phyloP scores from a whole-genome alignment of 1,139 yeast species.

The Kodamaea plutei region DNA sequence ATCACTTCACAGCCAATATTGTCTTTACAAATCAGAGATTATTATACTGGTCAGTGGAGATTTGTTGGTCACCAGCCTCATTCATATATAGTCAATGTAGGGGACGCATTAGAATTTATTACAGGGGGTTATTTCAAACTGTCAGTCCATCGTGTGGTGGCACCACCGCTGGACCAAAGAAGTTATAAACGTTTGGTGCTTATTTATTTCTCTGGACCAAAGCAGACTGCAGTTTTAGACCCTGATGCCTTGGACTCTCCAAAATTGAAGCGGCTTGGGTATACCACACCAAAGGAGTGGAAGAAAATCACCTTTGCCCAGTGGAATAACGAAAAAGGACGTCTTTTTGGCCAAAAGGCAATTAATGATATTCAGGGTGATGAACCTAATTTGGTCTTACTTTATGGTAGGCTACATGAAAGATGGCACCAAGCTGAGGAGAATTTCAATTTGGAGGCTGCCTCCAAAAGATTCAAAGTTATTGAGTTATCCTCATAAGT shows the following conservation, averaged over 20 bases:
- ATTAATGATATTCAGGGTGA: constrained; percentile 11
- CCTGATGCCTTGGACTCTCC: constrained; percentile 12
- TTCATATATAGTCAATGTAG: constrained; percentile 21
- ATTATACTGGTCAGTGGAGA: constrained; percentile 21
- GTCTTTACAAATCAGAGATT: constrained; percentile 22
- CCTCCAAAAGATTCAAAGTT: constrained; percentile 14
- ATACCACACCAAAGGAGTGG: constrained; percentile 10
- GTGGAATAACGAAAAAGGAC: constrained; percentile 11
- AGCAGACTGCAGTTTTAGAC: constrained; percentile 8
- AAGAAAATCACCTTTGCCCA: constrained; percentile 9
- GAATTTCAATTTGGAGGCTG: constrained; percentile 15
- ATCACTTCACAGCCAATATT: constrained; percentile 26
- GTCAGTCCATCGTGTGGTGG: constrained; percentile 22
- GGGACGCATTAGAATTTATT: constrained; percentile 24
- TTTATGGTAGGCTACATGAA: constrained; percentile 12
- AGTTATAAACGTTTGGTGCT: constrained; percentile 18
- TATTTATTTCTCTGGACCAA: constrained; percentile 20
- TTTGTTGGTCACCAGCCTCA: constrained; percentile 21
- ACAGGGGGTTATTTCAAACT: constrained; percentile 24
- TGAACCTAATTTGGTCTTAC: constrained; percentile 12
- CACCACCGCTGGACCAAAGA: constrained; percentile 23
- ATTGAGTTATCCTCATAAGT: too few species aligned
- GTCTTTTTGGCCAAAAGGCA: constrained; percentile 10
- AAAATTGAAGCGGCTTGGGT: constrained; percentile 9
- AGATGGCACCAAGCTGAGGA: constrained; percentile 16